Evolutionary conservation across 768 basidiomycete genomes (phyloP).

Genomic region (Tricholoma hemisulphureum): DNA sequence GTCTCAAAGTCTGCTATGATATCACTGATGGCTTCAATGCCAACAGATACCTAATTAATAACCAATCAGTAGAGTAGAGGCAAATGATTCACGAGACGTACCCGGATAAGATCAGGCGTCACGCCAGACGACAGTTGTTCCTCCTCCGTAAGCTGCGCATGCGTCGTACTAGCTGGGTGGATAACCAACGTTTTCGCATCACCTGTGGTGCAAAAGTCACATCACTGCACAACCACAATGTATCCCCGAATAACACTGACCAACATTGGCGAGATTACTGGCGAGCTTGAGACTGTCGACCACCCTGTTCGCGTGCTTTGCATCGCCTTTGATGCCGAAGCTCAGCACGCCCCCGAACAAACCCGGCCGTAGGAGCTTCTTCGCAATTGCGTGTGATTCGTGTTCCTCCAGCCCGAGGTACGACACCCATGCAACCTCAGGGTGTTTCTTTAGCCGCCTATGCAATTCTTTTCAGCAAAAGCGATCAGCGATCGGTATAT

Average conservation of each 20-base stretch:
- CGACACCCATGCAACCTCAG: slow-evolving; percentile 71
- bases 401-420: slow-evolving; percentile 72
- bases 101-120: slow-evolving; percentile 72
- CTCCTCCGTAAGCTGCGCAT: slow-evolving; percentile 60
- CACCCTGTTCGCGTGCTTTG: slow-evolving; percentile 49
- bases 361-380: slow-evolving; percentile 50
- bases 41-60: slow-evolving; percentile 32
- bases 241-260: slow-evolving; percentile 28
- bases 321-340: slow-evolving; percentile 70
- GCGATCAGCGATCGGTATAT: background rate
- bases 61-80: background rate
- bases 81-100: slow-evolving; percentile 27
- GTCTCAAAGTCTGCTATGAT: slow-evolving; percentile 39
- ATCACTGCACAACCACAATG: background rate
- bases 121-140: slow-evolving; percentile 70
- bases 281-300: slow-evolving; percentile 73
- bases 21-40: slow-evolving; percentile 38
- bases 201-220: slow-evolving; percentile 29
- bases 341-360: slow-evolving; percentile 72
- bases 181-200: slow-evolving; percentile 82
- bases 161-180: slow-evolving; percentile 76
- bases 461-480: slow-evolving; percentile 7
- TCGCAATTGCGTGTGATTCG: slow-evolving; percentile 56
- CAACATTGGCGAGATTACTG: slow-evolving; percentile 72
- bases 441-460: slow-evolving; percentile 62